Conservation (phyloP, 768 basidiomycete genomes). For the Boletus bicolor region DNA sequence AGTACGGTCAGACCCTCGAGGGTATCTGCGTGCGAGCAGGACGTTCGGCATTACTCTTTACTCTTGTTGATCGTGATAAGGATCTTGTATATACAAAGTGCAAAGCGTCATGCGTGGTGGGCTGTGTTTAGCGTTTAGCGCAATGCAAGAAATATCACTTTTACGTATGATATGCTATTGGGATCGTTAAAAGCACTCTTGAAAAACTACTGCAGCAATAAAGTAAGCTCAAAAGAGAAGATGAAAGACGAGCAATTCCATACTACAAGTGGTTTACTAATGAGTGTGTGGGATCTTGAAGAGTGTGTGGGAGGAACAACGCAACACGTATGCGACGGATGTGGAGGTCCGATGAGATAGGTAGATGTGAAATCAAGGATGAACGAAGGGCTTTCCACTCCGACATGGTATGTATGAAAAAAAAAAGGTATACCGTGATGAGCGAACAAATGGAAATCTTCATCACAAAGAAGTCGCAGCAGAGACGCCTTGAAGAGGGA, state of each 20-base stretch:
- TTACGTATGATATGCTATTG: constrained; percentile 14
- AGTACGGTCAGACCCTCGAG: constrained; percentile 47
- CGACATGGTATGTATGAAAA: constrained; percentile 19
- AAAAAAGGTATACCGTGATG: constrained; percentile 23
- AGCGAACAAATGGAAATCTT: constrained; percentile 11
- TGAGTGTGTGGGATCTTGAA: constrained; percentile 16
- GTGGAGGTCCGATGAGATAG: constrained; percentile 17
- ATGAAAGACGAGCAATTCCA: constrained; percentile 17
- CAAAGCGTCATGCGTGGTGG: not conserved
- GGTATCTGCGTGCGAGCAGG: constrained; percentile 27
- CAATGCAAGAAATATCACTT: constrained; percentile 9
- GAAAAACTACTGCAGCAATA: constrained; percentile 23
- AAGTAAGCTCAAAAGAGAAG: constrained; percentile 17
- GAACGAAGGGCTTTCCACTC: constrained; percentile 21
- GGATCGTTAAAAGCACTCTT: constrained; percentile 6
- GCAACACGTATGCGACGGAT: constrained; percentile 7
- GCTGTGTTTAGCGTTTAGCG: not conserved
- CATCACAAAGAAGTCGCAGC: constrained; percentile 12
- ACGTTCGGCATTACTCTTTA: constrained; percentile 10
- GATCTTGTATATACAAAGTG: no score
- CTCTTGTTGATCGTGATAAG: not conserved
- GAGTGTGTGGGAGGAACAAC: constrained; percentile 3
- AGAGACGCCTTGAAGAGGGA: constrained; percentile 1
- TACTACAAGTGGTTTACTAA: constrained; percentile 28
- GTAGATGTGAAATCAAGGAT: constrained; percentile 12